A percentile compares a stretch with the other conserved stretches of the same genome.
phyloP scores from a whole-genome alignment of 2,329 filamentous ascomycete genomes.

The Epichloe amarillans region DNA sequence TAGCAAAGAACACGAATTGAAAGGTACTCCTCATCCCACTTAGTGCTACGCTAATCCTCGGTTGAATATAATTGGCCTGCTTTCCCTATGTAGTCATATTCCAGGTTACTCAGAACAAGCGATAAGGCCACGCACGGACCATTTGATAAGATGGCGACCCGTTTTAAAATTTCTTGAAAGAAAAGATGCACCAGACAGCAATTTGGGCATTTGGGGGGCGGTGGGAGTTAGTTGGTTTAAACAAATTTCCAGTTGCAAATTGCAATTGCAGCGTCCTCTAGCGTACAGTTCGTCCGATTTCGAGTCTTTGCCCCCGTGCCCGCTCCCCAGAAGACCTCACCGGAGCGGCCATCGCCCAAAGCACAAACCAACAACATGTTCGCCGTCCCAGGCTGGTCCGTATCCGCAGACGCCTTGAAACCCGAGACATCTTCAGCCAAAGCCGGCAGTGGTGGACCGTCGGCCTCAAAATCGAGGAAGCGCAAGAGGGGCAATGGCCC shows the following conservation, averaged over 20 bases:
- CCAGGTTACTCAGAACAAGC: background rate
- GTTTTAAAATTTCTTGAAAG: slow-evolving; percentile 2
- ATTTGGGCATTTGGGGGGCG: background rate
- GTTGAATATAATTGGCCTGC: too few relatives aligned
- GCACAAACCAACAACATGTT: slow-evolving; percentile 50
- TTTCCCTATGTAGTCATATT: too few relatives aligned
- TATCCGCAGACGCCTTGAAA: slow-evolving; percentile 60
- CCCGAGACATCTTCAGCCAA: slow-evolving; percentile 38
- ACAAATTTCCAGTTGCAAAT: background rate
- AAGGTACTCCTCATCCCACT: too few relatives aligned
- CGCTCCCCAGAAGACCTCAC: background rate
- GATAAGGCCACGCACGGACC: slow-evolving; percentile 3
- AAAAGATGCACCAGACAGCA: background rate
- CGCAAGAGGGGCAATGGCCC: slow-evolving; percentile 31
- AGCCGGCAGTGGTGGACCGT: slow-evolving; percentile 17
- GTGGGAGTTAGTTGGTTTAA: too few relatives aligned
- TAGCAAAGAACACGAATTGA: too few relatives aligned
- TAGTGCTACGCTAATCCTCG: too few relatives aligned
- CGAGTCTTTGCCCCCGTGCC: background rate
- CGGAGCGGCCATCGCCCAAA: background rate
- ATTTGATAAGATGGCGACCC: slow-evolving; percentile 1
- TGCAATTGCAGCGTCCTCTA: background rate
- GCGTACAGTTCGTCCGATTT: background rate
- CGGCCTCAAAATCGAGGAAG: slow-evolving; percentile 41
- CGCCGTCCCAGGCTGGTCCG: slow-evolving; percentile 83